These are phyloP conservation scores for Kwoniella mangroviensis DNA, from an alignment of 768 basidiomycete species.

Conservation along the genomic window DNA sequence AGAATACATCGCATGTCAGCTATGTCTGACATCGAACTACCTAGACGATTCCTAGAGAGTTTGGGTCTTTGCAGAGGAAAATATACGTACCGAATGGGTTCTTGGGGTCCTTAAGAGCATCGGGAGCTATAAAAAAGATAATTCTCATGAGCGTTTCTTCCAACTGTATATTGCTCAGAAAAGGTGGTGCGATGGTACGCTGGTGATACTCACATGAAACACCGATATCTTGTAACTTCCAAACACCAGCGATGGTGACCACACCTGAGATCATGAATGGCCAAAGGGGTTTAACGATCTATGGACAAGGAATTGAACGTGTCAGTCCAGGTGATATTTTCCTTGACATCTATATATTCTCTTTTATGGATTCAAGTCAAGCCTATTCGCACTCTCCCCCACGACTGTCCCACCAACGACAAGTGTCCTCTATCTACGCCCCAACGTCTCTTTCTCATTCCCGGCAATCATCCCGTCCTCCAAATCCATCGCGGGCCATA, in stretches of 20 bases:
- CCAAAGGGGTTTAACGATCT: constrained; percentile 56
- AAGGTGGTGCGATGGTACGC: background rate
- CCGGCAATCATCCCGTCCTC: too few species aligned
- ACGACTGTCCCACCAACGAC: too few species aligned
- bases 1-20: constrained; percentile 4
- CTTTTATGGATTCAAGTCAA: too few species aligned
- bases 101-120: constrained; percentile 51
- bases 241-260: constrained; percentile 48
- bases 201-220: constrained; percentile 44
- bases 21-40: background rate
- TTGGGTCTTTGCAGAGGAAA: background rate
- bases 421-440: too few species aligned
- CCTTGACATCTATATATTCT: too few species aligned
- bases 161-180: background rate
- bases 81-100: constrained; percentile 53
- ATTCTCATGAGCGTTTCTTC: constrained; percentile 8
- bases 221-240: constrained; percentile 48
- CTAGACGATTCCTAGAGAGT: background rate
- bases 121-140: constrained; percentile 36
- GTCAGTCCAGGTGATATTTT: too few species aligned
- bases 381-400: too few species aligned
- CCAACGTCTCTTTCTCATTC: too few species aligned
- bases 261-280: constrained; percentile 53
- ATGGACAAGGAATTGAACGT: background rate
- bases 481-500: too few species aligned